A percentile compares a stretch with the other conserved stretches of the same genome.
Evolutionary conservation across 768 basidiomycete genomes (phyloP).

Genomic region (Termitomyces sp.): DNA sequence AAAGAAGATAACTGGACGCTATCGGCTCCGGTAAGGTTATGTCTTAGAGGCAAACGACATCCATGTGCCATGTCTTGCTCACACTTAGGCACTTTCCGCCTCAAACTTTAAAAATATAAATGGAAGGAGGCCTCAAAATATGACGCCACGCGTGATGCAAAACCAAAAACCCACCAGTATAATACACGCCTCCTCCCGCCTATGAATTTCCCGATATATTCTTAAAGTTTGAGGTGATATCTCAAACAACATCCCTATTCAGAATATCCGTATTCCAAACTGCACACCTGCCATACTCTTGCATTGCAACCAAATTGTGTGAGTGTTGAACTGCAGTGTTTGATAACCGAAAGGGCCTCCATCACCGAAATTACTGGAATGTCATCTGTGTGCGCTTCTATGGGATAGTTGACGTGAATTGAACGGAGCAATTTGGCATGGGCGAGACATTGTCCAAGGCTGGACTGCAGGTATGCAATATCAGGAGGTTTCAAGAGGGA

Average conservation of each 20-base stretch:
- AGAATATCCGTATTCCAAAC: background rate
- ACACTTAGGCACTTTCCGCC: too few relatives aligned
- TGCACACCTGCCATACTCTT: conserved; percentile 63
- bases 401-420: conserved; percentile 60
- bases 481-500: background rate
- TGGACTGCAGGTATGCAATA: conserved; percentile 29
- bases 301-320: conserved; percentile 68
- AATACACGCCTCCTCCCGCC: too few relatives aligned
- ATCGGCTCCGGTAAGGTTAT: too few relatives aligned
- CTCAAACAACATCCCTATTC: background rate
- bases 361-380: conserved; percentile 29
- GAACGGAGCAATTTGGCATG: conserved; percentile 46
- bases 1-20: too few relatives aligned
- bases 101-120: too few relatives aligned
- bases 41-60: too few relatives aligned
- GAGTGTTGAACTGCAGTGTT: conserved; percentile 50
- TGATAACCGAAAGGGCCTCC: conserved; percentile 45
- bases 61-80: too few relatives aligned
- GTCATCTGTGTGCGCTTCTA: conserved; percentile 26
- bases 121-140: too few relatives aligned
- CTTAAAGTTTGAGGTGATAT: too few relatives aligned
- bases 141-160: too few relatives aligned
- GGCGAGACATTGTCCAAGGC: conserved; percentile 41
- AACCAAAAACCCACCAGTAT: too few relatives aligned
- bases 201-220: too few relatives aligned